Evolutionary conservation across 2,329 filamentous ascomycete genomes (phyloP).

Genomic region (Pseudogymnoascus pannorum): DNA sequence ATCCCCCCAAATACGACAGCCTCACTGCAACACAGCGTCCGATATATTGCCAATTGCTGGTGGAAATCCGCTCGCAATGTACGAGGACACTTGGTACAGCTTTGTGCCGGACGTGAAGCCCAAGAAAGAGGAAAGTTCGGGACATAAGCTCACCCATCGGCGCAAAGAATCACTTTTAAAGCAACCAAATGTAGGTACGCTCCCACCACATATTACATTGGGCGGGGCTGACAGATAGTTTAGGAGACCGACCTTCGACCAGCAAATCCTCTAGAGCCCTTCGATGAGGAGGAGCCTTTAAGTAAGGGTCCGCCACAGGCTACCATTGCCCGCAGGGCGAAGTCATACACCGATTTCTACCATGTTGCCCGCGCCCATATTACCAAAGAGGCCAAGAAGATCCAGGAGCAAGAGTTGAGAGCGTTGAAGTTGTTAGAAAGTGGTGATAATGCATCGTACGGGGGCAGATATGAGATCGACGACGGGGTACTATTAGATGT

Average conservation of each 20-base stretch:
- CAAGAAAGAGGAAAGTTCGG: constrained; percentile 40
- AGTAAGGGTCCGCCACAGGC: constrained; percentile 58
- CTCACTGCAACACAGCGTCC: background rate
- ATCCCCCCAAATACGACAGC: constrained; percentile 6
- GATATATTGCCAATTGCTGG: constrained; percentile 3
- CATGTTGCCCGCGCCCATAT: constrained; percentile 52
- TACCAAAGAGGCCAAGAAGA: constrained; percentile 40
- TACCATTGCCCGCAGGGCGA: constrained; percentile 56
- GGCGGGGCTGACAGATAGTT: constrained; percentile 34
- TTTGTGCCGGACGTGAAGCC: constrained; percentile 58
- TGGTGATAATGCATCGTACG: constrained; percentile 46
- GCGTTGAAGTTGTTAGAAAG: constrained; percentile 27
- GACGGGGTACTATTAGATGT: constrained; percentile 67
- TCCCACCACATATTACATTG: constrained; percentile 25
- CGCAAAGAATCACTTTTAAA: constrained; percentile 64
- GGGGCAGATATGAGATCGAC: constrained; percentile 49
- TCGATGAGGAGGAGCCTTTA: constrained; percentile 50
- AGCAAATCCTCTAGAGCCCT: constrained; percentile 48
- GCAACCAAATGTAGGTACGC: constrained; percentile 50
- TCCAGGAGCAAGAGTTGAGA: constrained; percentile 14
- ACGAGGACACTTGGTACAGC: constrained; percentile 80
- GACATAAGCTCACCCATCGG: constrained; percentile 46
- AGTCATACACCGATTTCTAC: constrained; percentile 75
- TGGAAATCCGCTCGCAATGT: constrained; percentile 44
- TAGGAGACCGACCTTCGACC: constrained; percentile 46